Conservation (phyloP, 177 flowering plant species). For the Vitis hybrid region DNA sequence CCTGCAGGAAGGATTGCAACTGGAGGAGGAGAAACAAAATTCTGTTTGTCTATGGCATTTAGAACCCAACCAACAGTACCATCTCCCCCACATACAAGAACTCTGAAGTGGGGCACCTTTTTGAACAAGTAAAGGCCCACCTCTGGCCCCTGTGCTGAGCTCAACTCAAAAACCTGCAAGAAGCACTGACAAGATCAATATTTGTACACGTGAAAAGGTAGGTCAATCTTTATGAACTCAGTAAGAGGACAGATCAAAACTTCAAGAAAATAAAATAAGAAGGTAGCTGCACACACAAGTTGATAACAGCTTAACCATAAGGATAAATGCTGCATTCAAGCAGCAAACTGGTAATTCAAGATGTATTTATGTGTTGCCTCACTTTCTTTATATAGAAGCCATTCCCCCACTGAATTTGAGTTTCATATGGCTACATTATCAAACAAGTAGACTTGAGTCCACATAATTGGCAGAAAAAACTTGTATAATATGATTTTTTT, state of each 20-base stretch:
- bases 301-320: not conserved
- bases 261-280: not conserved
- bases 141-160: conserved; percentile 87
- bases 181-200: conserved; percentile 3
- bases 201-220: not conserved
- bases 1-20: conserved; percentile 98
- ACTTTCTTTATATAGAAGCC: too few relatives aligned
- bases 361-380: not conserved
- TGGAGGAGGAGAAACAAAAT: conserved; percentile 96
- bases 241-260: not conserved
- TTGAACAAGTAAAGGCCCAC: conserved; percentile 79
- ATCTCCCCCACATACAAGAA: conserved; percentile 98
- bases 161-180: conserved; percentile 75
- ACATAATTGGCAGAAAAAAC: not conserved
- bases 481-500: not conserved
- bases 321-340: not conserved
- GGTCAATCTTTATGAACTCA: not conserved
- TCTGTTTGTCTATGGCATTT: conserved; percentile 87
- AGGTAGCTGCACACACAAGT: not conserved
- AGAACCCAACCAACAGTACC: conserved; percentile 98
- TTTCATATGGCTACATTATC: not conserved
- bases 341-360: not conserved
- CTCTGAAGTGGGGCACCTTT: conserved; percentile 80
- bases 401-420: not conserved
- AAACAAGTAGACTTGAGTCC: not conserved